Percentiles rank a stretch among this genome's conserved stretches.
These are phyloP conservation scores for Xylaria scruposa DNA, from an alignment of 495 filamentous ascomycete genomes.

Conservation along the genomic window DNA sequence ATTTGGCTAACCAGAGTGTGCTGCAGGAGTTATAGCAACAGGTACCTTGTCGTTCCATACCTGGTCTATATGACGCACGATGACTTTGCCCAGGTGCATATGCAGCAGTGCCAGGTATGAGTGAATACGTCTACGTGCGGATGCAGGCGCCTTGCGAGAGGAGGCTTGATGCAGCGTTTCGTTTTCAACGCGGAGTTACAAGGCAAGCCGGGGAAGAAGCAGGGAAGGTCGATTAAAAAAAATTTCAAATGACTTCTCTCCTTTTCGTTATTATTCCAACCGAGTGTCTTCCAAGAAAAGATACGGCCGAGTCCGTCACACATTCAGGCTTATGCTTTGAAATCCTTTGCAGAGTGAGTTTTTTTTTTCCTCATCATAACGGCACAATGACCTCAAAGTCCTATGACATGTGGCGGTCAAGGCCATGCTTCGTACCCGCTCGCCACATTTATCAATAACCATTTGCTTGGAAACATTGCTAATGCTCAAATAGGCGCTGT, in stretches of 20 bases:
- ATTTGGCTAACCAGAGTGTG: background rate
- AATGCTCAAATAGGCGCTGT: conserved; percentile 9
- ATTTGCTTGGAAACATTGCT: conserved; percentile 8
- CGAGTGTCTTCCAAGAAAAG: background rate
- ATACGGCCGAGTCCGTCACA: background rate
- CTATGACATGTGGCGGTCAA: conserved; percentile 21
- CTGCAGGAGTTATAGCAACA: conserved; percentile 3
- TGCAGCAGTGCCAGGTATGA: conserved; percentile 20
- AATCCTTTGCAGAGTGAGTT: conserved; percentile 7
- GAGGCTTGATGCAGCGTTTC: background rate
- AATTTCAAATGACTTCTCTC: background rate
- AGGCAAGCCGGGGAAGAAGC: background rate
- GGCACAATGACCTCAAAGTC: conserved; percentile 4
- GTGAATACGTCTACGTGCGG: conserved; percentile 25
- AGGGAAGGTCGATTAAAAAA: background rate
- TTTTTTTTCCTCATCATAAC: background rate
- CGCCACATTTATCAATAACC: background rate
- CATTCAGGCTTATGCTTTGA: conserved; percentile 11
- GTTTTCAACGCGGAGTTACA: conserved; percentile 1
- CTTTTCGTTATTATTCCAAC: conserved; percentile 8
- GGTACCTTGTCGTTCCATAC: background rate
- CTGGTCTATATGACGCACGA: conserved; percentile 26
- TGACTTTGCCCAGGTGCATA: conserved; percentile 28
- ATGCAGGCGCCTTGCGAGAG: conserved; percentile 13
- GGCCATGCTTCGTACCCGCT: conserved; percentile 4